Conservation (phyloP, 208 protist species). For the Crithidia mellificae region DNA sequence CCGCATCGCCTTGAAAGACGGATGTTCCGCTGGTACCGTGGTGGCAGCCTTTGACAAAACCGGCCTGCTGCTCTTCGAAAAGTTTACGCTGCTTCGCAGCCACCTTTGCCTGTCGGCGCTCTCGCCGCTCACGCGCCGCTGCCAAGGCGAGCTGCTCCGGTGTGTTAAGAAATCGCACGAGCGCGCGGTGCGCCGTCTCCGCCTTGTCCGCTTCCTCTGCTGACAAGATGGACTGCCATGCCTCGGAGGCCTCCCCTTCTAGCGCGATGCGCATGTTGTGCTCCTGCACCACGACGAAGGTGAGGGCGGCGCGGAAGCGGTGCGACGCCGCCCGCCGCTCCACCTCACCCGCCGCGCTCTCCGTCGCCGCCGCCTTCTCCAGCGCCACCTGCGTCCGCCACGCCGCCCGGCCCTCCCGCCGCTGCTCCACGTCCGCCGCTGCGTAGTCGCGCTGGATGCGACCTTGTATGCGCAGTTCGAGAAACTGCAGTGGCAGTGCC, state of each 20-base stretch:
- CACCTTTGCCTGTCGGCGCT: conserved; percentile 29
- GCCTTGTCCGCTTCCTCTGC: conserved; percentile 32
- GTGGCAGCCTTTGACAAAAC: conserved; percentile 57
- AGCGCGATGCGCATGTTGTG: conserved; percentile 27
- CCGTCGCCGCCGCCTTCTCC: background rate
- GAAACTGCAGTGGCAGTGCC: conserved; percentile 20
- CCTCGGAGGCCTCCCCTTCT: conserved; percentile 33
- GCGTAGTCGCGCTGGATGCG: conserved; percentile 21
- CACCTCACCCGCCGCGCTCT: conserved; percentile 2
- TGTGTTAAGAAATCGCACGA: conserved; percentile 70
- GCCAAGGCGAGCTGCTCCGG: conserved; percentile 76
- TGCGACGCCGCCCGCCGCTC: conserved; percentile 27
- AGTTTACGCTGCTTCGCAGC: conserved; percentile 37
- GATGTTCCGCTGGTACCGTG: conserved; percentile 59
- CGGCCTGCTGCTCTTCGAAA: conserved; percentile 54
- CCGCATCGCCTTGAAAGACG: conserved; percentile 51
- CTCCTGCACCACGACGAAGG: conserved; percentile 61
- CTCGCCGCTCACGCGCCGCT: conserved; percentile 48
- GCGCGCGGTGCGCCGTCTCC: conserved; percentile 57
- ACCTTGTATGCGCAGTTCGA: conserved; percentile 28
- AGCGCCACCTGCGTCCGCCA: conserved; percentile 47
- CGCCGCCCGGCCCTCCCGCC: conserved; percentile 55
- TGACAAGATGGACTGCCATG: conserved; percentile 21
- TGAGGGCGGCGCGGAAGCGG: conserved; percentile 49
- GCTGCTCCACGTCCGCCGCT: conserved; percentile 21